Base-by-base conservation (phyloP, 305 asterid species). In the Fraxinus latifolia region DNA sequence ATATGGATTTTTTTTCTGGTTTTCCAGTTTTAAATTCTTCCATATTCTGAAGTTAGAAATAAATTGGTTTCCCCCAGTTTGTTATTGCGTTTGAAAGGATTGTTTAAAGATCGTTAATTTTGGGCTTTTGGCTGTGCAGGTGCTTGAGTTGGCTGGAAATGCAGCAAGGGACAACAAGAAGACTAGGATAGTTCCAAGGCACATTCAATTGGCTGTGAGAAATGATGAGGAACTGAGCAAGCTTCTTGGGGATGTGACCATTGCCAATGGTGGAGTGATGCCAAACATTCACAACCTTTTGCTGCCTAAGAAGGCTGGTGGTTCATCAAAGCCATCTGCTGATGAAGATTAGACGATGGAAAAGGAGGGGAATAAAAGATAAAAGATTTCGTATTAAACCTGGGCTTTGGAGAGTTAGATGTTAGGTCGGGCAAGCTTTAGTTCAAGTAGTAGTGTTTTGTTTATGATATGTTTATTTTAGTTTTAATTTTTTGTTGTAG, bases 121-220 rank as follows among this genome's bases (percentile, higher is more conserved):
- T 65, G 17, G 75, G 4, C 7, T 44, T 77, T 23, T 31, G 19
- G 32, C 14, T 25, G 2, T 78, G 27, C 44, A 78, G 81, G 81
- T 78, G 75, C 81, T 78, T 14, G 81, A 78, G 60, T 78, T 78
- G 81, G 81, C 81, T 60, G 81, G 81, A 55, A 60, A 78, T 33
- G 81, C 81, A 6, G 76, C 76, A n/a, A 71, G 76, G 44, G 76
- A 71, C 76, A 71, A 71, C 76, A 71, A 71, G 76, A 71, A 71
- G 76, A 71, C 76, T 15, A 31, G 76, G 76, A 71, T 71, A 31
- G 76, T 71, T 6, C 76, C 76, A n/a, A 71, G 76, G 76, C 76
- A 71, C 44, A 71, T 71, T 71, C 76, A 71, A 6, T 71, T 71
- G 76, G 76, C 44, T 15, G 76, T 71, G 76, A 71, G 76, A 36